Conservation (phyloP, 2,329 filamentous ascomycete species). For the Pleomassaria siparia region DNA sequence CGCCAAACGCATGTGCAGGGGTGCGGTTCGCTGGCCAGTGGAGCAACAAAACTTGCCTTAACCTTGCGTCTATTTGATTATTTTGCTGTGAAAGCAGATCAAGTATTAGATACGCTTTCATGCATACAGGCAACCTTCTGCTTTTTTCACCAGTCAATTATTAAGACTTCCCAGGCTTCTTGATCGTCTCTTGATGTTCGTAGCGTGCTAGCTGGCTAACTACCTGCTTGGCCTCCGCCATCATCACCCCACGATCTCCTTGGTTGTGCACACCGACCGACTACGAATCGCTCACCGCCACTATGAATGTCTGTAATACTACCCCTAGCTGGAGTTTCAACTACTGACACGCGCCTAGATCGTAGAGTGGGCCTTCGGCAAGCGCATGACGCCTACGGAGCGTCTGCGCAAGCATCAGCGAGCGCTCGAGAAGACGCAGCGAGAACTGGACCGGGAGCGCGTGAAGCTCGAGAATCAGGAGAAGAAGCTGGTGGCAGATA, state of each 20-base stretch:
- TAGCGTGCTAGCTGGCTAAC: background rate
- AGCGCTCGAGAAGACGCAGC: constrained; percentile 94
- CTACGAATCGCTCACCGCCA: constrained; percentile 18
- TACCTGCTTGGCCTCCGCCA: constrained; percentile 1
- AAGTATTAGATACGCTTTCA: background rate
- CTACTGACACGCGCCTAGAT: constrained; percentile 60
- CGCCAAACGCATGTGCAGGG: background rate
- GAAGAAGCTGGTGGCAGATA: constrained; percentile 93
- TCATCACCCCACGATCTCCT: background rate
- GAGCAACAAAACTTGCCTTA: background rate
- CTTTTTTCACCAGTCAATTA: background rate
- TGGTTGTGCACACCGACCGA: background rate
- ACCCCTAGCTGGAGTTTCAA: background rate
- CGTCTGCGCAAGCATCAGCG: constrained; percentile 91
- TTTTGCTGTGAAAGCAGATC: background rate
- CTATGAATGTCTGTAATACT: constrained; percentile 59
- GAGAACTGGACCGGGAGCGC: constrained; percentile 91
- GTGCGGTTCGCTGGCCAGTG: background rate
- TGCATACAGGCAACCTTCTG: background rate
- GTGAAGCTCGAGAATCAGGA: constrained; percentile 98
- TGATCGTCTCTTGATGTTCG: background rate
- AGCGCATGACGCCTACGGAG: constrained; percentile 96
- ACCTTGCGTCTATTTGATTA: background rate
- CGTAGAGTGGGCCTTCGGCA: constrained; percentile 98
- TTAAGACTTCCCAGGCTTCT: background rate